Evolutionary conservation across 306 rosid species (phyloP).

Genomic region (Corylus avellana): DNA sequence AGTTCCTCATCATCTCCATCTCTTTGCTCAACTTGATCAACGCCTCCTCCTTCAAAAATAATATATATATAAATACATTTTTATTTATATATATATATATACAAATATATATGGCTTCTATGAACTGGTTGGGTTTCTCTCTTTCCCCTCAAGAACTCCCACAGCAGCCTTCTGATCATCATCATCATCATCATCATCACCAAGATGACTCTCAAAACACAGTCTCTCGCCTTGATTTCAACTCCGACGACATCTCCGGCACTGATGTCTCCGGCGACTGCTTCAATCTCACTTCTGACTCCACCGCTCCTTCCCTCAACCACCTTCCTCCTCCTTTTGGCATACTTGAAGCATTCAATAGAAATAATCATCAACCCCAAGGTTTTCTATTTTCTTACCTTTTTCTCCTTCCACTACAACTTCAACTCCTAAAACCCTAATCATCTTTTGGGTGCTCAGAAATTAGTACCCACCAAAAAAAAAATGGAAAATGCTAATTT

Average conservation of each 20-base stretch:
- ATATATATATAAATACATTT: neutral
- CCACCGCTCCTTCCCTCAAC: conserved; percentile 51
- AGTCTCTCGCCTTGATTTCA: conserved; percentile 49
- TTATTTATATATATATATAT: too few relatives aligned
- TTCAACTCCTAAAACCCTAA: conserved; percentile 6
- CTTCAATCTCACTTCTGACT: conserved; percentile 58
- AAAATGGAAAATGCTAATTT: neutral
- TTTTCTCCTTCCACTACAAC: neutral
- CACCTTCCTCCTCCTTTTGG: conserved; percentile 62
- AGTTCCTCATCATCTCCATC: neutral
- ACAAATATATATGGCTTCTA: conserved; percentile 49
- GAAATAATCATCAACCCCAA: conserved; percentile 44
- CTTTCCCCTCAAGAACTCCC: conserved; percentile 73
- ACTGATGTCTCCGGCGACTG: conserved; percentile 47
- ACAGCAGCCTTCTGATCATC: conserved; percentile 33
- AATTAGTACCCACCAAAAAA: neutral
- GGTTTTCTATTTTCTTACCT: conserved; percentile 16
- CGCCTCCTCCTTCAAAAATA: neutral
- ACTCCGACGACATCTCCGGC: conserved; percentile 57
- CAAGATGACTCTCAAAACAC: conserved; percentile 37
- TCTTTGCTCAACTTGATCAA: neutral
- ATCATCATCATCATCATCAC: too few relatives aligned
- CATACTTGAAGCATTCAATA: conserved; percentile 56
- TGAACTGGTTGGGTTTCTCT: conserved; percentile 93
- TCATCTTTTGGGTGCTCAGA: neutral